Evolutionary conservation across 768 basidiomycete genomes (phyloP).

Genomic region (Leccinum arenicola): DNA sequence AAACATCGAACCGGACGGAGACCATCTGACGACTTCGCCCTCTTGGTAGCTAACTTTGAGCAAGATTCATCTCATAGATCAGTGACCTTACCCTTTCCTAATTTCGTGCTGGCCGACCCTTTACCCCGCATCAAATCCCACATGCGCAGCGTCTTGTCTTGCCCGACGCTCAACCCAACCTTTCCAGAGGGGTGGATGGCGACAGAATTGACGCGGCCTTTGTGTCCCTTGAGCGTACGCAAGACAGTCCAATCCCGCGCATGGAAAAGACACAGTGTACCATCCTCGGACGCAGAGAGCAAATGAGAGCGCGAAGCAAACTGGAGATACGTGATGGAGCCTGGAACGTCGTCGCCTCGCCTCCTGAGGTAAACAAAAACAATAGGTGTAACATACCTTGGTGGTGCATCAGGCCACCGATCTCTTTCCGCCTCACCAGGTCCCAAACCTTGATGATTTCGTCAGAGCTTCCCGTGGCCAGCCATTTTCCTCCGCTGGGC

Average conservation of each 20-base stretch:
- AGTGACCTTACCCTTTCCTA: constrained; percentile 70
- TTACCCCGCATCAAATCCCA: constrained; percentile 98
- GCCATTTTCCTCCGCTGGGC: constrained; percentile 90
- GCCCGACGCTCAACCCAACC: constrained; percentile 87
- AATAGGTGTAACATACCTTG: constrained; percentile 55
- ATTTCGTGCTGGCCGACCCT: constrained; percentile 82
- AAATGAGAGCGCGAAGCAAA: constrained; percentile 91
- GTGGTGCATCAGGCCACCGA: constrained; percentile 94
- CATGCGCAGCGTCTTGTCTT: constrained; percentile 88
- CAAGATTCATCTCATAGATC: not conserved
- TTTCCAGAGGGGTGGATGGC: constrained; percentile 94
- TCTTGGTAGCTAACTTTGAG: constrained; percentile 44
- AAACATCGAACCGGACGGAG: constrained; percentile 71
- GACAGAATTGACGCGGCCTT: constrained; percentile 85
- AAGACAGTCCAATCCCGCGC: constrained; percentile 94
- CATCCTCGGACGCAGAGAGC: constrained; percentile 90
- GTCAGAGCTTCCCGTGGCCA: constrained; percentile 93
- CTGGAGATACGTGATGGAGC: constrained; percentile 84
- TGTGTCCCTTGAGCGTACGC: constrained; percentile 87
- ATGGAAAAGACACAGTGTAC: constrained; percentile 84
- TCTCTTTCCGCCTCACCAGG: constrained; percentile 83
- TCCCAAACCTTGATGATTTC: constrained; percentile 99
- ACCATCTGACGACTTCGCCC: constrained; percentile 92
- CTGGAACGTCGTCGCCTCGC: constrained; percentile 38
- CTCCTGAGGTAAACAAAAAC: not conserved